Base-by-base conservation (phyloP, 805 yeast species). In the Monosporozyma unispora region DNA sequence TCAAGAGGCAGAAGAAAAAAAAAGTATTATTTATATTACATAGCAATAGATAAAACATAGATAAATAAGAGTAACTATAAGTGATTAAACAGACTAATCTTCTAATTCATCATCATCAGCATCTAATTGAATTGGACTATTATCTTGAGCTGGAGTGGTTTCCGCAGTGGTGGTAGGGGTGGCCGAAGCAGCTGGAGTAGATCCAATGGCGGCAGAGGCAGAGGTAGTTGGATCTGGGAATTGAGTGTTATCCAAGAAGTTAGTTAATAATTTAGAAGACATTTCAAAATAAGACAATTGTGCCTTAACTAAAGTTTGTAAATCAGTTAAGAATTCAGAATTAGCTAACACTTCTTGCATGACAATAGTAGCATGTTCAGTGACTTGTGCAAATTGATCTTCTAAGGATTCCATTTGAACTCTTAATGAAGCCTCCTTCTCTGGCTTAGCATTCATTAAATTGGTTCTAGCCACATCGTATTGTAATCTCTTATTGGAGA, bases 321-420 rank as follows among this genome's bases (percentile, higher is more conserved):
- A 70, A 63, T 82, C 82, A 47, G 79, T 76, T 56, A 85, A 73
- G 16, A 89, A 84, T 57, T 80, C 77, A 19, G 89, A 80, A 49
- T 81, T 74, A 50, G 82, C 81, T 56, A 87, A 77, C 27, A 84
- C 90, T 62, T 82, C 81, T 70, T 82, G 87, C 90, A 87, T 83
- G 52, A 84, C 79, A 38, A 81, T 72, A 48, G 87, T 87, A 38
- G 95, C 93, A 61, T 84, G 93, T 70, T 87, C 96, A 33, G 88
- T 88, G 22, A 90, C 84, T 57, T 85, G 87, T 44, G 93, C 95
- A 66, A 87, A 87, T 61, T 84, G 90, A 61, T 87, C 96, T 70
- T 87, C 96, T 47, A 87, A 81, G 53, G 82, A 78, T 68, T 87
- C 95, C 77, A 87, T 82, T 54, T 80, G 78, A 46, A 82, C 84